Conservation (phyloP, 2,329 filamentous ascomycete species). For the Huntiella bhutanensis region DNA sequence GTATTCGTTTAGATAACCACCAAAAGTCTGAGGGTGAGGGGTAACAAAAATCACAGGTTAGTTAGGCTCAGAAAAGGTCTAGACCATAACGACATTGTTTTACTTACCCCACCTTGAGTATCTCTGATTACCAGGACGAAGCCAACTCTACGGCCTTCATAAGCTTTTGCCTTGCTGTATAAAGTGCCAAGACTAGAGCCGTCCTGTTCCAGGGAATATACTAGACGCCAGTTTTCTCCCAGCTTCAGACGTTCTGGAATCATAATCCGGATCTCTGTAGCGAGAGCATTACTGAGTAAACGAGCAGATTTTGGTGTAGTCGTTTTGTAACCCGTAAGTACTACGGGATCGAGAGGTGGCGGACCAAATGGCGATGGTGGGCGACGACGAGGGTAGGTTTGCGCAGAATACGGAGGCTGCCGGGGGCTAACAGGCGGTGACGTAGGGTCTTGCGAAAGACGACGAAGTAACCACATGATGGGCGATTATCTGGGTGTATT, state of each 20-base stretch:
- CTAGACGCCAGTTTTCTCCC: constrained; percentile 66
- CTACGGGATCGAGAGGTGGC: constrained; percentile 68
- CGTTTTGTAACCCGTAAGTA: constrained; percentile 45
- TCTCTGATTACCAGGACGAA: constrained; percentile 83
- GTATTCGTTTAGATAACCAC: constrained; percentile 80
- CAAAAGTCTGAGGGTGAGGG: constrained; percentile 44
- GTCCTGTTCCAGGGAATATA: constrained; percentile 82
- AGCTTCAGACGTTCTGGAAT: constrained; percentile 75
- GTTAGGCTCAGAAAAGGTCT: neutral
- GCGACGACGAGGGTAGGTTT: constrained; percentile 21
- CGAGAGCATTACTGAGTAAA: constrained; percentile 53
- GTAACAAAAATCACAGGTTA: neutral
- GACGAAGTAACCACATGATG: constrained; percentile 11
- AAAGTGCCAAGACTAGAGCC: constrained; percentile 74
- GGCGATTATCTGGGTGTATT: neutral
- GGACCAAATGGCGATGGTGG: constrained; percentile 66
- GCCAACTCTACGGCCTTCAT: constrained; percentile 52
- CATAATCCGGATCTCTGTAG: constrained; percentile 83
- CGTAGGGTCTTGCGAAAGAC: constrained; percentile 9
- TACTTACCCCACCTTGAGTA: constrained; percentile 49
- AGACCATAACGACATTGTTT: too few relatives aligned
- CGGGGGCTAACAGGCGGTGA: constrained; percentile 14
- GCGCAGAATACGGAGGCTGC: neutral
- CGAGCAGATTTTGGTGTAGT: constrained; percentile 40
- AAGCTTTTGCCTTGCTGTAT: constrained; percentile 58